Percentiles rank a stretch among this genome's conserved stretches.
phyloP scores from a whole-genome alignment of 148 eudicot genomes.

The Vaccinium vitisidaea region DNA sequence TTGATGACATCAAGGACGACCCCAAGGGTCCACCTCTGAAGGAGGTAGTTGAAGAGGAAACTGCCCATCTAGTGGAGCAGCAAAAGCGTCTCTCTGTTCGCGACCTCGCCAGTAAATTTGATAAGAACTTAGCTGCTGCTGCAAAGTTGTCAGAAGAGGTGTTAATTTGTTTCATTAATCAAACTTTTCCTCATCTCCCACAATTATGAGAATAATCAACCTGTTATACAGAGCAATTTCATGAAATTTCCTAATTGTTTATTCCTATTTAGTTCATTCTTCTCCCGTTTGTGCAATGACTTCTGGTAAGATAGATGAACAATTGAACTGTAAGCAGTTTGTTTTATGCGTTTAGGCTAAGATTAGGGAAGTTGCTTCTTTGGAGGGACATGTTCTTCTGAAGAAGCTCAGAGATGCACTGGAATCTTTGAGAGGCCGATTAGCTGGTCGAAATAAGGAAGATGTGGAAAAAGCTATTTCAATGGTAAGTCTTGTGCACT shows the following conservation, averaged over 20 bases:
- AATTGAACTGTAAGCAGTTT: conserved; percentile 4
- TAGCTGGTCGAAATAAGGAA: conserved; percentile 82
- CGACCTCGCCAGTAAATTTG: conserved; percentile 93
- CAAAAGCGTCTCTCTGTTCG: conserved; percentile 90
- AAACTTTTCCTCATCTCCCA: not conserved
- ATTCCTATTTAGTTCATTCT: not conserved
- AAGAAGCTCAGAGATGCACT: conserved; percentile 96
- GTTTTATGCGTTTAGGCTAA: conserved; percentile 57
- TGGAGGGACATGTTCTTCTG: conserved; percentile 95
- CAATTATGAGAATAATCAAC: not conserved
- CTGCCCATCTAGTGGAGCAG: conserved; percentile 71
- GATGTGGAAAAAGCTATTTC: conserved; percentile 95
- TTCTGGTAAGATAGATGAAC: not conserved
- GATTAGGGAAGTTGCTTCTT: conserved; percentile 74
- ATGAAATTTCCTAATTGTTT: not conserved
- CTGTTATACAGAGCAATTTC: not conserved
- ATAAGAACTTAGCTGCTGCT: conserved; percentile 89
- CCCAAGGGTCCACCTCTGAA: conserved; percentile 69
- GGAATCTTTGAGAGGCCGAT: conserved; percentile 77
- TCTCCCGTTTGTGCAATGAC: not conserved
- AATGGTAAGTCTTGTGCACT: conserved; percentile 48
- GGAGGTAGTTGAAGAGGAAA: conserved; percentile 77
- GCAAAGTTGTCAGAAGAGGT: conserved; percentile 90
- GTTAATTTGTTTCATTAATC: not conserved
- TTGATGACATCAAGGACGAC: conserved; percentile 64